Percentiles rank a stretch among this genome's conserved stretches.
These are phyloP conservation scores for Pythium myriotylum DNA, from an alignment of 352 stramenopile species.

Conservation along the genomic window DNA sequence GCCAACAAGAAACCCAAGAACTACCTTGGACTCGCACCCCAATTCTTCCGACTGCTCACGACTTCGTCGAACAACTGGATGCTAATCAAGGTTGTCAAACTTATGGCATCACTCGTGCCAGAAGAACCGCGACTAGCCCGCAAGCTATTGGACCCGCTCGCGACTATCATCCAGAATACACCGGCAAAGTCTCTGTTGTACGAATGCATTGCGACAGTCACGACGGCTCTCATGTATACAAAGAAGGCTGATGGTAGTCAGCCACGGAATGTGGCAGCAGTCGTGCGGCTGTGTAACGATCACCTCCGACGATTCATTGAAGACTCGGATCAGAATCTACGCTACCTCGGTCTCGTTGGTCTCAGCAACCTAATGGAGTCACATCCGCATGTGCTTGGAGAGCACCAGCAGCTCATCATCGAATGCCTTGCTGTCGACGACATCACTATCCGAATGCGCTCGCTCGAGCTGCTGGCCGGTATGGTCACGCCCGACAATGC, in stretches of 20 bases:
- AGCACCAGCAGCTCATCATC: conserved; percentile 96
- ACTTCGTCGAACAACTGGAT: conserved; percentile 99
- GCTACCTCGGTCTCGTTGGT: conserved; percentile 98
- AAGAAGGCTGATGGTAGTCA: conserved; percentile 96
- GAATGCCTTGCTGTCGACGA: conserved; percentile 97
- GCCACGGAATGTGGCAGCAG: conserved; percentile 90
- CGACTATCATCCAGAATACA: conserved; percentile 97
- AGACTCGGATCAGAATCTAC: conserved; percentile 99
- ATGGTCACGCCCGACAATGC: conserved; percentile 98
- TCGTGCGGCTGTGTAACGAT: conserved; percentile 95
- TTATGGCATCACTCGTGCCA: conserved; percentile 96
- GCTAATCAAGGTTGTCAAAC: conserved; percentile 99
- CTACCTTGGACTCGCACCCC: conserved; percentile 96
- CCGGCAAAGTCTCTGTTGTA: conserved; percentile 98
- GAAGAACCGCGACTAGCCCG: conserved; percentile 97
- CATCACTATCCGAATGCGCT: conserved; percentile 97
- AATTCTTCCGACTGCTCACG: conserved; percentile 98
- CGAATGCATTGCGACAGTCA: conserved; percentile 98
- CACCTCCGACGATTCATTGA: conserved; percentile 96
- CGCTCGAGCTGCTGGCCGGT: conserved; percentile 94
- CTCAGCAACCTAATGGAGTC: conserved; percentile 97
- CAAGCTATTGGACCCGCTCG: conserved; percentile 97
- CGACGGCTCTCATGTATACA: conserved; percentile 96
- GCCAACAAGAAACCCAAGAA: conserved; percentile 99
- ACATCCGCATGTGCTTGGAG: conserved; percentile 93